These are phyloP conservation scores for Solanum bulbocastanum DNA, from an alignment of 257 asterid genomes.

Conservation along the genomic window DNA sequence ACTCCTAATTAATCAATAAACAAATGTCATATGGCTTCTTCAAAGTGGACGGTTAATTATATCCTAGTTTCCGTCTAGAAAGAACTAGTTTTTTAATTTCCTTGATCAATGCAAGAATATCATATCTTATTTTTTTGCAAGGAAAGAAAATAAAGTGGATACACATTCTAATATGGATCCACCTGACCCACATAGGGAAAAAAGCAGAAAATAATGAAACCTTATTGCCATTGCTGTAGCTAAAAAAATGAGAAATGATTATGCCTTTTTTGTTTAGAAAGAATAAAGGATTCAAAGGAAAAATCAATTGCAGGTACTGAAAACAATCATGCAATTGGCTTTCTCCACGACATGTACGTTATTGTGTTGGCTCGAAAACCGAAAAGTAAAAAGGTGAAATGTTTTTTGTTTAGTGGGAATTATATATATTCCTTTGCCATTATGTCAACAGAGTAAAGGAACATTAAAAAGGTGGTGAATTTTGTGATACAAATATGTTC, in stretches of 20 bases:
- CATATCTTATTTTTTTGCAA: background rate
- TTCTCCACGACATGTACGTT: background rate
- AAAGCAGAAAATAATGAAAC: background rate
- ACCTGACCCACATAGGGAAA: background rate
- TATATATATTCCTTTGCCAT: conserved; percentile 3
- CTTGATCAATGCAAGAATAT: background rate
- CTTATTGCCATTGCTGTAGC: background rate
- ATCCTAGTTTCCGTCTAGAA: background rate
- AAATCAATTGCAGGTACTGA: background rate
- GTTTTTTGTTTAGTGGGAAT: background rate
- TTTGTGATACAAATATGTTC: background rate
- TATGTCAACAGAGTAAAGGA: background rate
- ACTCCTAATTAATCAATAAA: background rate
- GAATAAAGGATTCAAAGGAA: background rate
- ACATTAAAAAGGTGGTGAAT: background rate
- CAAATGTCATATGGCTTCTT: background rate
- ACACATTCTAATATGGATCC: background rate
- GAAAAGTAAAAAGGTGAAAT: background rate
- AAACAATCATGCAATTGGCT: background rate
- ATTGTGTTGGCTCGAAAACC: background rate
- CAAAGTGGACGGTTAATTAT: background rate
- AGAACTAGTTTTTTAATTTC: background rate
- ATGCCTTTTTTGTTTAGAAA: background rate
- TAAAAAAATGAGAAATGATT: background rate
- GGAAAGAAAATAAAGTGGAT: background rate